phyloP scores from a whole-genome alignment of 306 rosid genomes.

The Acmispon strigosus region DNA sequence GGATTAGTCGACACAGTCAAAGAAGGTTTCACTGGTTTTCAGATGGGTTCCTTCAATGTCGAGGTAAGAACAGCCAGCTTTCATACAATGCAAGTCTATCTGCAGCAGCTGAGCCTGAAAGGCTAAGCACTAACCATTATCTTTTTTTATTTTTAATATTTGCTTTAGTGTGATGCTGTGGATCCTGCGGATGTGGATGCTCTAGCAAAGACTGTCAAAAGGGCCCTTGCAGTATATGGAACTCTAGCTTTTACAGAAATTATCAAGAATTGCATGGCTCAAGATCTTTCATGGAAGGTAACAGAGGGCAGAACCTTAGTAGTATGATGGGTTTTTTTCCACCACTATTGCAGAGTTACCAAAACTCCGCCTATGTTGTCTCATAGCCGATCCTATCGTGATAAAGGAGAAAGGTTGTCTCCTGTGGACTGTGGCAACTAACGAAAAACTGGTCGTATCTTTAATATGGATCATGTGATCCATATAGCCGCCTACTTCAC shows the following conservation, averaged over 20 bases:
- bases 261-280: slow-evolving; percentile 66
- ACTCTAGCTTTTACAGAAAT: slow-evolving; percentile 55
- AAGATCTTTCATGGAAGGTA: slow-evolving; percentile 87
- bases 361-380: too few species aligned
- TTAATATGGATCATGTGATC: too few species aligned
- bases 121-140: slow-evolving; percentile 2
- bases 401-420: too few species aligned
- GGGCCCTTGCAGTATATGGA: slow-evolving; percentile 48
- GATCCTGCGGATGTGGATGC: slow-evolving; percentile 60
- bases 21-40: slow-evolving; percentile 87
- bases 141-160: not conserved
- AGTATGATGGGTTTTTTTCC: not conserved
- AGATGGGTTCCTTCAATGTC: slow-evolving; percentile 76
- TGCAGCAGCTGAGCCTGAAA: not conserved
- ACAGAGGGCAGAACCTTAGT: not conserved
- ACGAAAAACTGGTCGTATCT: too few species aligned
- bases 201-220: slow-evolving; percentile 40
- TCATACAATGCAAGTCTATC: not conserved
- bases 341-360: too few species aligned
- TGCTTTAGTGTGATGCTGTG: slow-evolving; percentile 61
- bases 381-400: too few species aligned
- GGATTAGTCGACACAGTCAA: slow-evolving; percentile 81
- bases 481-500: too few species aligned
- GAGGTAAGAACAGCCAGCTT: slow-evolving; percentile 38
- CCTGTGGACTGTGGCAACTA: too few species aligned